Evolutionary conservation across 129 eudicot genomes (phyloP), one percentile per base, ranked within the genome.

Genomic region (Rutidosis leptorrhynchoides): DNA sequence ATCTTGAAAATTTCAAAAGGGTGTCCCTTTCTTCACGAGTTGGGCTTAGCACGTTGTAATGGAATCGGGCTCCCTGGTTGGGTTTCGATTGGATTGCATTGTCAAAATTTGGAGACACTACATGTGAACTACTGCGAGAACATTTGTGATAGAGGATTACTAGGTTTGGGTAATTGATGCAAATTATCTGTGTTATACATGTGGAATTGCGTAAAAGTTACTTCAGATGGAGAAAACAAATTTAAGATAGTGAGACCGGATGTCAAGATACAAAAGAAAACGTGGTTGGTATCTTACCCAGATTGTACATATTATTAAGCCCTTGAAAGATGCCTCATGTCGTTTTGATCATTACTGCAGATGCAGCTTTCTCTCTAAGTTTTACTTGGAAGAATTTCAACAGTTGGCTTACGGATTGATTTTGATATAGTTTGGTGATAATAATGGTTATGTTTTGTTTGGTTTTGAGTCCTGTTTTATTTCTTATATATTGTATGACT

Each of bases 21-120:
- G 2, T 85, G 87, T 58, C 94, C 93, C 0, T 54, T 80, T 49
- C 69, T 85, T 3, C 57, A 81, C 28, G 94, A 89, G 35, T 85
- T 93, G 96, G 77, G 78, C 77, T 73, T 89, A 64, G 82, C 83
- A 11, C 61, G 71, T 40, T 85, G 96, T 46, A 79, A 65, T n/a
- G 83, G 81, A 68, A 54, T 89, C 32, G 43, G 53, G 22, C 5
- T 65, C 19, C n/a, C n/a, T n/a, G n/a, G n/a, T n/a, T n/a, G n/a
- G n/a, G n/a, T n/a, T n/a, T n/a, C n/a, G n/a, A n/a, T n/a, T n/a
- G n/a, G n/a, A n/a, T n/a, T n/a, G n/a, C n/a, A n/a, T n/a, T n/a
- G n/a, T n/a, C n/a, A n/a, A 32, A 81, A 81, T 28, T 65, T 89
- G 85, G 69, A 83, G 64, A 65, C 29, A 51, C 85, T 89, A 40